Evolutionary conservation across 805 yeast species (phyloP).

Genomic region (Candida pseudofarinosa): DNA sequence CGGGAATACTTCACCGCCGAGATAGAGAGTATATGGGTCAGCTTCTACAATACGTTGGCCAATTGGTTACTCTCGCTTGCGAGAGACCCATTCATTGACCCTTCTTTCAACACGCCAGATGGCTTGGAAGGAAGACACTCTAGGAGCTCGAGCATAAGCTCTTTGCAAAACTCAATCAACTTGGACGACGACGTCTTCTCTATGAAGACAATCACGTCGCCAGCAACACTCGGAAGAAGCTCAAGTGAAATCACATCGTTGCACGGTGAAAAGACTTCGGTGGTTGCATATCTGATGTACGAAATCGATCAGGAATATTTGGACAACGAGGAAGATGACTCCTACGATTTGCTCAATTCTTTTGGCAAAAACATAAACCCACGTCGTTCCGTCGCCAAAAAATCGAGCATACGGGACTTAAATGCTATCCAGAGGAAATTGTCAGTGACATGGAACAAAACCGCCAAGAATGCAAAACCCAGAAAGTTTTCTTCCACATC

Average conservation of each 20-base stretch:
- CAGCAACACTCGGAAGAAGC: slow-evolving; percentile 1
- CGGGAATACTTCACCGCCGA: slow-evolving; percentile 8
- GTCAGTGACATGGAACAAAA: background rate
- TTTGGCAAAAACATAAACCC: slow-evolving; percentile 6
- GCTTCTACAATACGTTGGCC: slow-evolving; percentile 3
- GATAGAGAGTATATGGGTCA: slow-evolving; percentile 7
- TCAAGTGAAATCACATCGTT: slow-evolving; percentile 1
- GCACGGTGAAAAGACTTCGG: background rate
- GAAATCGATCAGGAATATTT: background rate
- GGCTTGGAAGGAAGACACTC: background rate
- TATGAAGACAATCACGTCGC: background rate
- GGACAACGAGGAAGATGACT: slow-evolving; percentile 11
- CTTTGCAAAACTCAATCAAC: background rate
- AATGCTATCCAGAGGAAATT: background rate
- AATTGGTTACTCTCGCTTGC: background rate
- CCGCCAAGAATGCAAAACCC: background rate
- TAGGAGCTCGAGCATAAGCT: background rate
- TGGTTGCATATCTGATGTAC: background rate
- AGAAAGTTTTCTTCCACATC: background rate
- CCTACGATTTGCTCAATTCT: slow-evolving; percentile 14
- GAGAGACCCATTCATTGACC: background rate
- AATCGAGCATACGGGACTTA: background rate
- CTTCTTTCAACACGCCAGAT: background rate
- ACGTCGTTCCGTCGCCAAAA: background rate
- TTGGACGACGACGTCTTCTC: slow-evolving; percentile 2